Base-by-base conservation (phyloP, 176 grass and related monocot species). In the Phoenix roebelenii region DNA sequence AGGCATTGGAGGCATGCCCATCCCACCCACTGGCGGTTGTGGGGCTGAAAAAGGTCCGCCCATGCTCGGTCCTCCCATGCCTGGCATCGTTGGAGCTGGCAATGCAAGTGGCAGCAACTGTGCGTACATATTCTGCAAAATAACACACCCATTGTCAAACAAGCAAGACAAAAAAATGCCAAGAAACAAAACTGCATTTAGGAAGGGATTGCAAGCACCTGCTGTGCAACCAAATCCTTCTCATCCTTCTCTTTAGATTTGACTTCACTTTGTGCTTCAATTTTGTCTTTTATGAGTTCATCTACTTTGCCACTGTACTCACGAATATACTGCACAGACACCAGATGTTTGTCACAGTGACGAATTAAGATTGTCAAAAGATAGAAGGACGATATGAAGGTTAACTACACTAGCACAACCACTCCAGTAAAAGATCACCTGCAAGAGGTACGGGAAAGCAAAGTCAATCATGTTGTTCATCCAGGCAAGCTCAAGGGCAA, bases 401-500 rank as follows among this genome's bases (percentile, higher is more conserved):
- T 44, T 44, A 44, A 44, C 35, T 44, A 44, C 35, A 3, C 10
- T 44, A 44, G 7, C 10, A 44, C 35, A 44, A 44, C 35, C 35
- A 44, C 35, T 44, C 9, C 9, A 44, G 1, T 44, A 12, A 57
- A 52, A 55, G 61, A 19, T 55, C 80, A 98, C 94, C 94, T 98
- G 94, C 54, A 98, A 72, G 50, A 98, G 66, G 78, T 86, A 98
- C 67, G 94, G 94, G 81, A 98, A 93, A 61, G 87, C 87, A 71
- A 98, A 93, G 73, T 93, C 94, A 22, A 98, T 25, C 88, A 98
- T 89, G 66, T 91, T 88, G 75, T 98, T 98, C 65, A 88, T 83
- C 88, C 94, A 98, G 26, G 94, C 94, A 79, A 93, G 94, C 77
- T 98, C 94, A 69, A 98, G 94, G 19, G 82, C 85, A 54, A 98